Evolutionary conservation across 345 rosid genomes (phyloP).

Genomic region (Linum trigynum): DNA sequence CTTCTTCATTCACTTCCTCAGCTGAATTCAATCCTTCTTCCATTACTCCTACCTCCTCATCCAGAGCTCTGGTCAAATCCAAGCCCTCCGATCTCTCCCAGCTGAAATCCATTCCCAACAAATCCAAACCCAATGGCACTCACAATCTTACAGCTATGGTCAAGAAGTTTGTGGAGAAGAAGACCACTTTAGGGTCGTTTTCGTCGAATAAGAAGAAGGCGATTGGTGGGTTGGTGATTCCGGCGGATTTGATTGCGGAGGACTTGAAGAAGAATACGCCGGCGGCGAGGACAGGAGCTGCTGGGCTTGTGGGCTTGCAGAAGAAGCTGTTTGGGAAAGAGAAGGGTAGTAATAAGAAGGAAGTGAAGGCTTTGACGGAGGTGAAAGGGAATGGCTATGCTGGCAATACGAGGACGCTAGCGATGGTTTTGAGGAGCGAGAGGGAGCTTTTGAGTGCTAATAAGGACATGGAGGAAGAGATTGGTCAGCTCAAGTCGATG

Average conservation of each 20-base stretch:
- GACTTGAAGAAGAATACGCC: slow-evolving; percentile 43
- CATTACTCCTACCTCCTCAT: not conserved
- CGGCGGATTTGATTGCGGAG: slow-evolving; percentile 49
- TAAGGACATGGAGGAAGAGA: slow-evolving; percentile 59
- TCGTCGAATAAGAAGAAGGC: slow-evolving; percentile 4
- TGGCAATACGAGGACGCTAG: slow-evolving; percentile 54
- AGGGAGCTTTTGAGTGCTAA: slow-evolving; percentile 70
- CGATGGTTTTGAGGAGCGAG: slow-evolving; percentile 85
- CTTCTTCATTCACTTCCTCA: not conserved
- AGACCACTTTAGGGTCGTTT: slow-evolving; percentile 9
- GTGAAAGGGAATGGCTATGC: slow-evolving; percentile 40
- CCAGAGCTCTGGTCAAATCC: slow-evolving; percentile 1
- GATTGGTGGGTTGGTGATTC: slow-evolving; percentile 37
- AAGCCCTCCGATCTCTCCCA: not conserved
- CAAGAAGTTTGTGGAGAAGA: slow-evolving; percentile 67
- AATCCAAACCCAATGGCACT: not conserved
- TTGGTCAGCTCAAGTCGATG: slow-evolving; percentile 41
- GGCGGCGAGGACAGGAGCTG: slow-evolving; percentile 32
- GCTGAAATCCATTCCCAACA: not conserved
- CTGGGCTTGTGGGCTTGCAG: slow-evolving; percentile 47
- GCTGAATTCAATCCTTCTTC: not conserved
- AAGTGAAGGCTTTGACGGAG: slow-evolving; percentile 60
- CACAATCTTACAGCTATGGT: slow-evolving; percentile 48
- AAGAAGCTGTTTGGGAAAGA: slow-evolving; percentile 65
- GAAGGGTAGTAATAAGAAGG: slow-evolving; percentile 29